A percentile compares a stretch with the other conserved stretches of the same genome.
Conservation (phyloP, 2,329 filamentous ascomycete species). For the Penicillium decumbens region DNA sequence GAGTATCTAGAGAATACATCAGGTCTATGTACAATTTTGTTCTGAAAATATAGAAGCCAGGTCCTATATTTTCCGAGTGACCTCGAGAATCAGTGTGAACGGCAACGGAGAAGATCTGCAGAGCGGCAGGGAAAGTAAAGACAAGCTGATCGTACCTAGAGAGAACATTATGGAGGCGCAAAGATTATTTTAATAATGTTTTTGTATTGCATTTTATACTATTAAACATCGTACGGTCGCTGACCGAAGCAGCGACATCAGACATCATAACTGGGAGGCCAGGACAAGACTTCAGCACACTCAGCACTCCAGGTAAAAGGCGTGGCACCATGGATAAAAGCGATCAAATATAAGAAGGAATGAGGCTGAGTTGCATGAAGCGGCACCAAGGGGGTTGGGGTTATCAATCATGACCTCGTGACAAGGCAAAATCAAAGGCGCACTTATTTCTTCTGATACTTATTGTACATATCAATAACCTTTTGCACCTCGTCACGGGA, state of each 20-base stretch:
- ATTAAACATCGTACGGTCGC: conserved; percentile 10
- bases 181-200: conserved; percentile 8
- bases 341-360: background rate
- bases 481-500: conserved; percentile 94
- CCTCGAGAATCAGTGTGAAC: too few relatives aligned
- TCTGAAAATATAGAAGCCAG: too few relatives aligned
- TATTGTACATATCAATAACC: conserved; percentile 76
- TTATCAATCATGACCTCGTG: background rate
- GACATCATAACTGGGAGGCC: conserved; percentile 3
- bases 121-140: too few relatives aligned
- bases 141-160: background rate
- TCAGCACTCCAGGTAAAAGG: conserved; percentile 9
- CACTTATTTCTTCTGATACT: conserved; percentile 34
- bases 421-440: background rate
- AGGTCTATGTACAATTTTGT: background rate
- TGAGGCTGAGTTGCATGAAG: conserved; percentile 4
- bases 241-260: conserved; percentile 6
- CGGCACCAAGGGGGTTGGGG: conserved; percentile 2
- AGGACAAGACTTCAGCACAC: conserved; percentile 4
- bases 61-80: too few relatives aligned
- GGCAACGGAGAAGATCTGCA: too few relatives aligned
- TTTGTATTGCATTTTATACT: conserved; percentile 3
- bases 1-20: conserved; percentile 17
- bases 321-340: conserved; percentile 6
- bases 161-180: background rate